These are phyloP conservation scores for Dimargaris cristalligena DNA, from an alignment of 192 early-diverging fungal species.

Conservation along the genomic window DNA sequence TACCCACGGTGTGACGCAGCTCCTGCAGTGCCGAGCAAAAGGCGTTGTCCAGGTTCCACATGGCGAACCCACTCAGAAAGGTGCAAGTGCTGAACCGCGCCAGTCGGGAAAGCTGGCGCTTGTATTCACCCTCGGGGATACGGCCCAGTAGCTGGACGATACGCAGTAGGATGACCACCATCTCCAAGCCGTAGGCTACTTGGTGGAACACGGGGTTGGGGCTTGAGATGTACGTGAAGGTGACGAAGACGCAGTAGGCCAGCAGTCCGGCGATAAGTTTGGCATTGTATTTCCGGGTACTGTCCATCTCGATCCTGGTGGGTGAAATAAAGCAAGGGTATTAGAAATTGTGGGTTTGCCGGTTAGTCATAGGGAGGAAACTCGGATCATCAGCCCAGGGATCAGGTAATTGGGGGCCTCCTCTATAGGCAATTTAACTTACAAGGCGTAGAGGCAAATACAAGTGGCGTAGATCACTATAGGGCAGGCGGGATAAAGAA, in stretches of 20 bases:
- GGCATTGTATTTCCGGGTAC: constrained; percentile 15
- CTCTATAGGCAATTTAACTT: too few relatives aligned
- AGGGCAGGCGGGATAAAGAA: background rate
- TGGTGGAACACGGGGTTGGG: constrained; percentile 51
- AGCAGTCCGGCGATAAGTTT: constrained; percentile 22
- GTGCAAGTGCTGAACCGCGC: constrained; percentile 16
- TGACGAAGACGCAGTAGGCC: constrained; percentile 25
- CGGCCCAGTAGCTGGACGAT: constrained; percentile 15
- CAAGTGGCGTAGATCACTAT: constrained; percentile 31
- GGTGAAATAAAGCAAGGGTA: too few relatives aligned
- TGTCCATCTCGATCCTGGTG: constrained; percentile 28
- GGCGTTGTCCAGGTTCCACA: constrained; percentile 59
- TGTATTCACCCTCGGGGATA: constrained; percentile 16
- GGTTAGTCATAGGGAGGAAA: too few relatives aligned
- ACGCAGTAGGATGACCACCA: constrained; percentile 14
- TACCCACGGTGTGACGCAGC: constrained; percentile 27
- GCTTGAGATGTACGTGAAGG: constrained; percentile 35
- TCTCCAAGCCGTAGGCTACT: constrained; percentile 26
- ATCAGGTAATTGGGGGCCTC: too few relatives aligned
- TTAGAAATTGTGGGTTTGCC: too few relatives aligned
- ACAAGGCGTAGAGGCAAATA: constrained; percentile 21
- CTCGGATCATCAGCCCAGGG: too few relatives aligned
- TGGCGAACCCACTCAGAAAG: constrained; percentile 31
- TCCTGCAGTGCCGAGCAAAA: constrained; percentile 37
- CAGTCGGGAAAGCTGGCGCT: constrained; percentile 14